Evolutionary conservation across 2,329 filamentous ascomycete species (phyloP).

Genomic region (Ascochyta fabae): DNA sequence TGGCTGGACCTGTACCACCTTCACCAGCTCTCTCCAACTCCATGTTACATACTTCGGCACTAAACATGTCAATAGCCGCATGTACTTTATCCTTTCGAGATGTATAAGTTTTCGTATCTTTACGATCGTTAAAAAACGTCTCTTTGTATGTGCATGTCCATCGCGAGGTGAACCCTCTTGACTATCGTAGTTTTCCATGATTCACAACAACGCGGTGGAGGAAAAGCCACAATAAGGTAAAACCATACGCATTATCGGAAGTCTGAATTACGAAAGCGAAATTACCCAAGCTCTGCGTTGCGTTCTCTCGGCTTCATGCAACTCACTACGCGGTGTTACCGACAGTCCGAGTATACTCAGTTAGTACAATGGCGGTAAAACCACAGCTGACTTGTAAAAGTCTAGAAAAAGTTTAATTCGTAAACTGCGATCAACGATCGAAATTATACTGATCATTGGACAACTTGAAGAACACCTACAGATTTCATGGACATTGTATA

Average conservation of each 20-base stretch:
- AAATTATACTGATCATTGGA: background rate
- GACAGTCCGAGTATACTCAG: background rate
- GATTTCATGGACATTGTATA: background rate
- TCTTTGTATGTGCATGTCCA: no score
- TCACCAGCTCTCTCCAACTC: no score
- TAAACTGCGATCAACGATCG: background rate
- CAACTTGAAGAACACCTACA: background rate
- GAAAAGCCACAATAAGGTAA: no score
- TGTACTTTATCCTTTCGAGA: no score
- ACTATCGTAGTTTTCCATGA: no score
- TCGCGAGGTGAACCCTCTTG: no score
- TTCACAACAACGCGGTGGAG: no score
- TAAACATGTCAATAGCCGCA: no score
- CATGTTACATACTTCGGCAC: no score
- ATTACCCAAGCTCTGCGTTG: background rate
- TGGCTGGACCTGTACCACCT: no score
- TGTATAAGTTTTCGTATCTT: no score
- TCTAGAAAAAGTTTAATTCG: background rate
- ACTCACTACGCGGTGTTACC: background rate
- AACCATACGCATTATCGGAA: background rate
- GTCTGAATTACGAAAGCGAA: background rate
- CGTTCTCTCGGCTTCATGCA: background rate
- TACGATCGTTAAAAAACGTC: no score
- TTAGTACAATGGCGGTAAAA: background rate
- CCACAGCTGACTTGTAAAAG: background rate